phyloP scores from a whole-genome alignment of 495 filamentous ascomycete species.

The Darksidea phi region DNA sequence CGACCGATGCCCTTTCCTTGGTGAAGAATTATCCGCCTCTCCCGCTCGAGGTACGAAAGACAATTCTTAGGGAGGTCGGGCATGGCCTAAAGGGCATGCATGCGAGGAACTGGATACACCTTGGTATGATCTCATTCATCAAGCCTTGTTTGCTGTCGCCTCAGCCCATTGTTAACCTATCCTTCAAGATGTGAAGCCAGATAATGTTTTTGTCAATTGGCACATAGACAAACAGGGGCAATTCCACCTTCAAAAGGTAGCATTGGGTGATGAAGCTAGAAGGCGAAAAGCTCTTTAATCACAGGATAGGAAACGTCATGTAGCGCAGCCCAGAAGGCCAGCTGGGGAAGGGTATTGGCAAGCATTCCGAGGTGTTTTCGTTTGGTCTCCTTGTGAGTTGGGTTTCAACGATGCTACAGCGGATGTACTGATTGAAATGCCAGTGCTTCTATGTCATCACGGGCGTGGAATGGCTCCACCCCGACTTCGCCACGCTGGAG shows the following conservation, averaged over 20 bases:
- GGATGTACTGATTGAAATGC: slow-evolving; percentile 86
- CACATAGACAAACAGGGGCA: background rate
- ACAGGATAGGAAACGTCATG: slow-evolving; percentile 37
- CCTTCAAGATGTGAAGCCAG: background rate
- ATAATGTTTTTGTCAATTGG: background rate
- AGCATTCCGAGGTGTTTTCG: slow-evolving; percentile 39
- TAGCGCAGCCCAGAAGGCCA: slow-evolving; percentile 44
- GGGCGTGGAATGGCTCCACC: slow-evolving; percentile 54
- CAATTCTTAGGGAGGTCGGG: background rate
- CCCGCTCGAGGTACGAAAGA: background rate
- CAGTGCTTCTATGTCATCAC: slow-evolving; percentile 91
- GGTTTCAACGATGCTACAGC: slow-evolving; percentile 78
- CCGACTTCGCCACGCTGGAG: background rate
- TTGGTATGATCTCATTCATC: background rate
- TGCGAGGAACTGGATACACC: background rate
- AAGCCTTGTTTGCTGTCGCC: background rate
- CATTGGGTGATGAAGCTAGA: background rate
- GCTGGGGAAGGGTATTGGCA: slow-evolving; percentile 36
- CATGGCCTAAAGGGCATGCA: background rate
- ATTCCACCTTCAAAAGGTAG: background rate
- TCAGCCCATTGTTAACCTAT: background rate
- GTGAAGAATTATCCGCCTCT: background rate
- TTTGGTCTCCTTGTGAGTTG: slow-evolving; percentile 84
- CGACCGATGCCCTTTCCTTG: background rate
- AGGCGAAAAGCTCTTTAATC: background rate